A percentile compares a stretch with the other conserved stretches of the same genome.
phyloP scores from a whole-genome alignment of 2,329 filamentous ascomycete genomes.

The Fusarium burgessii region DNA sequence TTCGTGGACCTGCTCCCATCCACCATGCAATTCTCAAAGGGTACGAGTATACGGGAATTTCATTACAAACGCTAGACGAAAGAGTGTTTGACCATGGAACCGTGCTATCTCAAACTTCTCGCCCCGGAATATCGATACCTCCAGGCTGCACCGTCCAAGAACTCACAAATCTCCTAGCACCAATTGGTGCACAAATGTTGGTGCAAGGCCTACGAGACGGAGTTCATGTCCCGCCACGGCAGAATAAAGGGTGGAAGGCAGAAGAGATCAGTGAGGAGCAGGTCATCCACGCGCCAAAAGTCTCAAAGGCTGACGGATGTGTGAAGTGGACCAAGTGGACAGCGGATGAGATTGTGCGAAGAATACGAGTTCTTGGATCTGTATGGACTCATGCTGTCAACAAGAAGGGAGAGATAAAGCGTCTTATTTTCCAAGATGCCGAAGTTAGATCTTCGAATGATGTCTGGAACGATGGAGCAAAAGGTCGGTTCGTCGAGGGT shows the following conservation, averaged over 20 bases:
- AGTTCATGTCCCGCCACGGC: constrained; percentile 73
- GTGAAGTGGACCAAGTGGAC: constrained; percentile 70
- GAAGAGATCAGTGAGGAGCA: constrained; percentile 28
- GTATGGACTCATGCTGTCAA: constrained; percentile 68
- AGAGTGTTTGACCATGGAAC: constrained; percentile 81
- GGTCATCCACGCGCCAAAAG: constrained; percentile 75
- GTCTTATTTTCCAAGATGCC: constrained; percentile 56
- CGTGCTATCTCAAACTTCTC: constrained; percentile 77
- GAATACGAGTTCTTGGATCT: constrained; percentile 71
- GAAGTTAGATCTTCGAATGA: constrained; percentile 37
- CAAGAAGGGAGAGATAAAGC: constrained; percentile 44
- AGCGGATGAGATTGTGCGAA: constrained; percentile 65
- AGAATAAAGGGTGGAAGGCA: constrained; percentile 50
- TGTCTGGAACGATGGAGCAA: neutral
- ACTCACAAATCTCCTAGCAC: constrained; percentile 64
- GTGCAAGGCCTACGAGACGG: constrained; percentile 71
- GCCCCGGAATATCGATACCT: constrained; percentile 66
- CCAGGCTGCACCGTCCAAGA: constrained; percentile 57
- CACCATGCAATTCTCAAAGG: constrained; percentile 82
- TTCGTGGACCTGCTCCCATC: constrained; percentile 87
- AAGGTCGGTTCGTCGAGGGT: constrained; percentile 36
- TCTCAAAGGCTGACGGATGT: constrained; percentile 72
- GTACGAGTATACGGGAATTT: constrained; percentile 75
- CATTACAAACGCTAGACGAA: constrained; percentile 87
- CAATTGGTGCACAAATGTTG: constrained; percentile 77